Evolutionary conservation across 768 basidiomycete species (phyloP).

Genomic region (Strobilomyces confusus): DNA sequence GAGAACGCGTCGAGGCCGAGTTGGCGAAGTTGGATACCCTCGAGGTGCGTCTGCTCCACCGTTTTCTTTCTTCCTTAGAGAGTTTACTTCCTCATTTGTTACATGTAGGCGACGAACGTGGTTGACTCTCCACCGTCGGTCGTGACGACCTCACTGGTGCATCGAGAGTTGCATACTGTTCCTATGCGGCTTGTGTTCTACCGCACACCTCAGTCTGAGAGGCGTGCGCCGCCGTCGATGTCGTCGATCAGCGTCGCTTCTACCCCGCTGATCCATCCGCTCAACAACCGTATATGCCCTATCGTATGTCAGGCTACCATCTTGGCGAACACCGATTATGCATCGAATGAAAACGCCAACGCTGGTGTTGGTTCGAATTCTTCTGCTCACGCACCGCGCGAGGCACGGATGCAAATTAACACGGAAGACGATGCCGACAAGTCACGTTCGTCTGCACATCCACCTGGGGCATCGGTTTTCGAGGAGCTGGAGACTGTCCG

Average conservation of each 20-base stretch:
- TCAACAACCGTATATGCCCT: conserved; percentile 18
- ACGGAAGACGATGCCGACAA: not conserved
- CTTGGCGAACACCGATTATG: conserved; percentile 6
- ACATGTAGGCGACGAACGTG: not conserved
- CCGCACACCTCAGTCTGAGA: conserved; percentile 26
- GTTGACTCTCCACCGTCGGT: conserved; percentile 18
- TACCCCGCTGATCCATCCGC: conserved; percentile 13
- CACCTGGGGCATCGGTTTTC: conserved; percentile 48
- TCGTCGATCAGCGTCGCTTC: not conserved
- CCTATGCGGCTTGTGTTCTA: conserved; percentile 37
- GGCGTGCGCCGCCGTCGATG: not conserved
- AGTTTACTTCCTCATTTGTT: too few species aligned
- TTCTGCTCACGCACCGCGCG: not conserved
- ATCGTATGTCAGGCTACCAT: conserved; percentile 30
- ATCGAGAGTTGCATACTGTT: conserved; percentile 34
- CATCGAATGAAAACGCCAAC: not conserved
- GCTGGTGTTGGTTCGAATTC: not conserved
- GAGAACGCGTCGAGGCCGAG: conserved; percentile 26
- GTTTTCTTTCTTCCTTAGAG: not conserved
- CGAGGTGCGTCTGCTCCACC: conserved; percentile 10
- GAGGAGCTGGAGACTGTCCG: conserved; percentile 64
- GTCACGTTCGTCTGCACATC: conserved; percentile 9
- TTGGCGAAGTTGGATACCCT: conserved; percentile 19
- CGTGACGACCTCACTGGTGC: conserved; percentile 32
- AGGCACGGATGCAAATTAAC: not conserved